Evolutionary conservation across 495 filamentous ascomycete genomes (phyloP).

Genomic region (Xylaria intraflava): DNA sequence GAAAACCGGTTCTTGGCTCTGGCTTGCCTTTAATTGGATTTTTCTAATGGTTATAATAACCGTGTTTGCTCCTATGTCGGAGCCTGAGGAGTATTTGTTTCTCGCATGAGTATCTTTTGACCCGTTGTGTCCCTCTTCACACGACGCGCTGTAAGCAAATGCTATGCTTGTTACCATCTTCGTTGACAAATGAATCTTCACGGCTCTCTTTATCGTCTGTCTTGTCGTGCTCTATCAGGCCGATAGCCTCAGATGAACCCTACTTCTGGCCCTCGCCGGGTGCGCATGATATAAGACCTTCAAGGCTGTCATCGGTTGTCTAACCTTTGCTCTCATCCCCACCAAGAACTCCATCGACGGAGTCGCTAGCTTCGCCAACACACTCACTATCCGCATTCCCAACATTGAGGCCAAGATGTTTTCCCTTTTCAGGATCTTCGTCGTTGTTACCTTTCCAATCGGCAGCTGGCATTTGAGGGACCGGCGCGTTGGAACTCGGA

Average conservation of each 20-base stretch:
- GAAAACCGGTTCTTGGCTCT: too few species aligned
- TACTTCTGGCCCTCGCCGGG: not conserved
- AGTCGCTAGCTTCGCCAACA: conserved; percentile 56
- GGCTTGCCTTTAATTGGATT: too few species aligned
- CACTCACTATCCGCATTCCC: conserved; percentile 53
- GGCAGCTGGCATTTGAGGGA: conserved; percentile 59
- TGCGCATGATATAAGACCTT: not conserved
- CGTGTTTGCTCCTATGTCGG: too few species aligned
- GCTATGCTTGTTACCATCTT: not conserved
- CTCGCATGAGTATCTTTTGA: too few species aligned
- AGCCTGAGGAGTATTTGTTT: too few species aligned
- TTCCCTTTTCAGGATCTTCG: conserved; percentile 41
- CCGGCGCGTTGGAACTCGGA: conserved; percentile 54
- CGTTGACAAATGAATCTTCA: not conserved
- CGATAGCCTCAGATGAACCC: not conserved
- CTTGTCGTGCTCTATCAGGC: not conserved
- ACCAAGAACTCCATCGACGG: conserved; percentile 24
- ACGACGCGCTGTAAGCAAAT: too few species aligned
- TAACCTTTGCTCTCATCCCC: conserved; percentile 11
- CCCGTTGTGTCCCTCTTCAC: too few species aligned
- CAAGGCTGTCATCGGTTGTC: conserved; percentile 8
- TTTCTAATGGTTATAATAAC: too few species aligned
- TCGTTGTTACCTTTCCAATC: conserved; percentile 59
- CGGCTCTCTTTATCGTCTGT: not conserved
- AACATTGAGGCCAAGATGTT: conserved; percentile 59